Evolutionary conservation across 495 filamentous ascomycete species (phyloP).

Genomic region (Amorphotheca resinae): DNA sequence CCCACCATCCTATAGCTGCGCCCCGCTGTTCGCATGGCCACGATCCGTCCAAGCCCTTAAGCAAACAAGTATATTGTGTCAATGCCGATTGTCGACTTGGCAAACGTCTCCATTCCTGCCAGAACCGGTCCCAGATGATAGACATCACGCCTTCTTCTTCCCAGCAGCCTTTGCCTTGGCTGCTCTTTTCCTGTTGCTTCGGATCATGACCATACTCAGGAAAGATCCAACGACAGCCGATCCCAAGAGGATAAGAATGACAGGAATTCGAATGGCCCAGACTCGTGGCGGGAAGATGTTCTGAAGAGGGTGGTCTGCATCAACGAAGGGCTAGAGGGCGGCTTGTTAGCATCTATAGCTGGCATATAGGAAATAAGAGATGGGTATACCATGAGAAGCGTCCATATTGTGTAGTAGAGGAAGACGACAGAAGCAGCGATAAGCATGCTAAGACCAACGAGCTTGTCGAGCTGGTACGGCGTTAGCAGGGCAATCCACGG

Average conservation of each 20-base stretch:
- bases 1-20: no score
- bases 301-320: slow-evolving; percentile 84
- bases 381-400: slow-evolving; percentile 71
- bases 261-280: slow-evolving; percentile 97
- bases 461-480: slow-evolving; percentile 67
- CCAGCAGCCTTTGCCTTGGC: slow-evolving; percentile 74
- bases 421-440: slow-evolving; percentile 90
- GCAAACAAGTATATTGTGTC: no score
- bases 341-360: slow-evolving; percentile 5
- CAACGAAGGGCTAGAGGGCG: slow-evolving; percentile 75
- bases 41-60: no score
- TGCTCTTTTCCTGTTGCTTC: slow-evolving; percentile 94
- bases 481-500: neutral
- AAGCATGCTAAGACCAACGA: slow-evolving; percentile 96
- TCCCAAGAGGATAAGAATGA: slow-evolving; percentile 86
- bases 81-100: no score
- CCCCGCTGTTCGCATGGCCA: no score
- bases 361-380: neutral
- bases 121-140: no score
- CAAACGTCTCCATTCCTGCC: no score
- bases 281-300: slow-evolving; percentile 92
- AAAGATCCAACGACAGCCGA: slow-evolving; percentile 93
- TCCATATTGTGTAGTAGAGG: slow-evolving; percentile 98
- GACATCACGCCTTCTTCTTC: slow-evolving; percentile 54
- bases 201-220: slow-evolving; percentile 95